Base-by-base conservation (phyloP, 2,329 filamentous ascomycete species). In the Epichloe sp. region DNA sequence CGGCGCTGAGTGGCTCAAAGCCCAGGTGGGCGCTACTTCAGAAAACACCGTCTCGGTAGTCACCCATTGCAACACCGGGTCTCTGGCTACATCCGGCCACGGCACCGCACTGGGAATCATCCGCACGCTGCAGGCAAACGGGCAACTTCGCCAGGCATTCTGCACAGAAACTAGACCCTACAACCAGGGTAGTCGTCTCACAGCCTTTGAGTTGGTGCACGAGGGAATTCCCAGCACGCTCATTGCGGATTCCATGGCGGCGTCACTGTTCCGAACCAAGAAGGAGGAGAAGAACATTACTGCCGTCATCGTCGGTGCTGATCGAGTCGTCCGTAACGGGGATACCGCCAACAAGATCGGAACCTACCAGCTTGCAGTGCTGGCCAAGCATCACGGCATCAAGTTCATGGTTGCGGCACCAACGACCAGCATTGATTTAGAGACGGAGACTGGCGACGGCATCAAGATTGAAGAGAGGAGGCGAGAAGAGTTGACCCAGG, bases 301-400 rank as follows among this genome's bases (percentile, higher is more conserved):
- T 5, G 91, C 89, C 5, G 87, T 98, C 48, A 84, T 98, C 34
- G 93, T 98, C 0, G 93, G 93, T 31, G 93, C 93, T 3, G 93
- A 98, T 66, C 82, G 93, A 52, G 93, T 98, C 14, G 93, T 91
- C 35, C 86, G 89, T 48, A 98, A 98, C 61, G 93, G 93, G 34
- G 93, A 98, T 69, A 97, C 93, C 0, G 93, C 93, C 51, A 98
- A 98, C 73, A 98, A 98, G 73, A 94, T 98, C 55, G 93, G 93
- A 48, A 98, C 93, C 0, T 97, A 98, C 65, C 79, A 84, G 50
- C 77, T 98, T 4, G 89, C 93, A 3, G 89, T 97, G n/a, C 76
- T 95, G 34, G 93, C 93, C 21, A 83, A 78, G 57, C 75, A 90
- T 62, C 93, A 98, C 61, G 86, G 87, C 17, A 78, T 97, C 62